These are phyloP conservation scores for Xanthoceras sorbifolium DNA, from an alignment of 345 rosid genomes.

Conservation along the genomic window DNA sequence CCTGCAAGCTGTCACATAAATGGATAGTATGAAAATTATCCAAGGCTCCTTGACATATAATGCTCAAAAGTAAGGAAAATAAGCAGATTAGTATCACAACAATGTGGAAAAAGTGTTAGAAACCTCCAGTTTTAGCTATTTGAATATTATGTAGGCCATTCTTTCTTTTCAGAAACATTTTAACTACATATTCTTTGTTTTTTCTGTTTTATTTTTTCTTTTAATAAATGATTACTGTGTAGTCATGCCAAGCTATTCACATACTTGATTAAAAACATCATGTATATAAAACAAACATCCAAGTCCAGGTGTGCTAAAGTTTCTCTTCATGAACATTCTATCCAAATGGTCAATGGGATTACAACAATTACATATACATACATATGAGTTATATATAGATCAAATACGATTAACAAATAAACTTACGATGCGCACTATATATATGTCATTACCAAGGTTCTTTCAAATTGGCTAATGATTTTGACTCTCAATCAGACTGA, in stretches of 20 bases:
- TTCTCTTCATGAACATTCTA: background rate
- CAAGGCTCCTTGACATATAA: background rate
- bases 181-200: too few relatives aligned
- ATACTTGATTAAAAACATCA: background rate
- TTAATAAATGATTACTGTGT: too few relatives aligned
- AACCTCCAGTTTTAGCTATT: background rate
- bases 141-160: too few relatives aligned
- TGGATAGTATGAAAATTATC: conserved; percentile 11
- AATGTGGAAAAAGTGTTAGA: background rate
- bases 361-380: too few relatives aligned
- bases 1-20: conserved; percentile 73
- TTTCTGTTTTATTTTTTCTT: too few relatives aligned
- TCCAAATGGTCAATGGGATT: too few relatives aligned
- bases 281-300: background rate
- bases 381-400: too few relatives aligned
- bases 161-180: background rate
- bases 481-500: too few relatives aligned
- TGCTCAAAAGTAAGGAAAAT: background rate
- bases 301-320: background rate
- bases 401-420: too few relatives aligned
- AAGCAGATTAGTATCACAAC: background rate
- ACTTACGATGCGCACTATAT: too few relatives aligned
- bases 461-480: too few relatives aligned
- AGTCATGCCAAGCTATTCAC: background rate
- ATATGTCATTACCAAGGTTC: too few relatives aligned